A percentile compares a stretch with the other conserved stretches of the same genome.
These are phyloP conservation scores for Henckelia pumila DNA, from an alignment of 257 asterid species.

Conservation along the genomic window DNA sequence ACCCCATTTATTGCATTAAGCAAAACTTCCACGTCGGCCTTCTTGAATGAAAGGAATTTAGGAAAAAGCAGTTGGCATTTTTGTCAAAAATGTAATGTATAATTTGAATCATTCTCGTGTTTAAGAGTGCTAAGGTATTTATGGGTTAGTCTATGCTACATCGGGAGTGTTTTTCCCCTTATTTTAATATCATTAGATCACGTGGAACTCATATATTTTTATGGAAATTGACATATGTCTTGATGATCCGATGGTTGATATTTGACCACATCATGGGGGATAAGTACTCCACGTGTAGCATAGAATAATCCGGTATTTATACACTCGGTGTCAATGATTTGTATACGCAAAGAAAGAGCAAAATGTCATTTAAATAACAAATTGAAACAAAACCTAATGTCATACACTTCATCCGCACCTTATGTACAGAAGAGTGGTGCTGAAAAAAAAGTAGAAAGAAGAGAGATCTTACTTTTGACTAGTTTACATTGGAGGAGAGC, in stretches of 20 bases:
- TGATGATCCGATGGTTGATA: no score
- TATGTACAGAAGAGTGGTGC: not conserved
- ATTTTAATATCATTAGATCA: no score
- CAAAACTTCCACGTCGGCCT: not conserved
- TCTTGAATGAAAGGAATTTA: not conserved
- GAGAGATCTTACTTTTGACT: not conserved
- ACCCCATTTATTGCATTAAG: not conserved
- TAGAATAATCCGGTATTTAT: no score
- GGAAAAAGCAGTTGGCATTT: no score
- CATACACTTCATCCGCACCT: not conserved
- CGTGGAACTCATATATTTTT: no score
- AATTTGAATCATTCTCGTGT: not conserved
- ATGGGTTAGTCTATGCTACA: no score
- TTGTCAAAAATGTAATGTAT: no score
- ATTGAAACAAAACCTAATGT: not conserved
- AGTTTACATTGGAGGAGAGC: constrained; percentile 30
- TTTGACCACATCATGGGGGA: no score
- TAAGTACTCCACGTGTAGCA: no score
- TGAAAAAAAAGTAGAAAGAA: not conserved
- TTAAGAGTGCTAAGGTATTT: no score
- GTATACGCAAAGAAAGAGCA: not conserved
- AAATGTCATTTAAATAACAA: not conserved
- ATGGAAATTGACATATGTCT: no score
- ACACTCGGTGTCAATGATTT: not conserved
- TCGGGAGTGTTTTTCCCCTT: no score